Percentiles rank a stretch among this genome's conserved stretches.
Evolutionary conservation across 2,329 filamentous ascomycete species (phyloP).

Genomic region (Ascochyta viciae-villosae): DNA sequence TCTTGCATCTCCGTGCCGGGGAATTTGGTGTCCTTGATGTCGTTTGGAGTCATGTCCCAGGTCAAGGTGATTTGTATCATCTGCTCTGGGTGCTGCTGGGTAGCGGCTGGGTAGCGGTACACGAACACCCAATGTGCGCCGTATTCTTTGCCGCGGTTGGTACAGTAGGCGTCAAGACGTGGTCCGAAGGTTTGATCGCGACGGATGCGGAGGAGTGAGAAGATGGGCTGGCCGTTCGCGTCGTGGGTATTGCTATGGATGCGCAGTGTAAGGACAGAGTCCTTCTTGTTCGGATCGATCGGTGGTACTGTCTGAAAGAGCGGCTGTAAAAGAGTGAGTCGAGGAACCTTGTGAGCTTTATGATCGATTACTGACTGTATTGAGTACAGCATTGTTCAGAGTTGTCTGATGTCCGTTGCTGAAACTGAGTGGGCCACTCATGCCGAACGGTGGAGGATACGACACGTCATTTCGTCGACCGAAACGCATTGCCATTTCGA

Average conservation of each 20-base stretch:
- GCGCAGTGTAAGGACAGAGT: conserved; percentile 6
- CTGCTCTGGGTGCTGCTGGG: not conserved
- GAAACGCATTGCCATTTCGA: not conserved
- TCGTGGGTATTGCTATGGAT: conserved; percentile 26
- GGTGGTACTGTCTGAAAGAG: not conserved
- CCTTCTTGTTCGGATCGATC: not conserved
- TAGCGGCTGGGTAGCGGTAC: conserved; percentile 13
- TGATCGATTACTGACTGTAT: not conserved
- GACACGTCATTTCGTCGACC: not conserved
- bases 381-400: not conserved
- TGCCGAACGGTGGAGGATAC: not conserved
- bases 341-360: too few species aligned
- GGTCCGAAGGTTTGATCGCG: conserved; percentile 20
- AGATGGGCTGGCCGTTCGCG: conserved; percentile 12
- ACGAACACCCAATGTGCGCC: conserved; percentile 21
- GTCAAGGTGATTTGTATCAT: conserved; percentile 13
- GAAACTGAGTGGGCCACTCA: not conserved
- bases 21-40: conserved; percentile 12
- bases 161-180: conserved; percentile 21
- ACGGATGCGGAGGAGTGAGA: conserved; percentile 23
- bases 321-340: conserved; percentile 6
- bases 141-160: conserved; percentile 18
- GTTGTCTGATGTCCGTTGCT: not conserved
- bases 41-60: conserved; percentile 20
- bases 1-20: conserved; percentile 9